These are phyloP conservation scores for Hydnum rufescens DNA, from an alignment of 768 basidiomycete species.

Conservation along the genomic window DNA sequence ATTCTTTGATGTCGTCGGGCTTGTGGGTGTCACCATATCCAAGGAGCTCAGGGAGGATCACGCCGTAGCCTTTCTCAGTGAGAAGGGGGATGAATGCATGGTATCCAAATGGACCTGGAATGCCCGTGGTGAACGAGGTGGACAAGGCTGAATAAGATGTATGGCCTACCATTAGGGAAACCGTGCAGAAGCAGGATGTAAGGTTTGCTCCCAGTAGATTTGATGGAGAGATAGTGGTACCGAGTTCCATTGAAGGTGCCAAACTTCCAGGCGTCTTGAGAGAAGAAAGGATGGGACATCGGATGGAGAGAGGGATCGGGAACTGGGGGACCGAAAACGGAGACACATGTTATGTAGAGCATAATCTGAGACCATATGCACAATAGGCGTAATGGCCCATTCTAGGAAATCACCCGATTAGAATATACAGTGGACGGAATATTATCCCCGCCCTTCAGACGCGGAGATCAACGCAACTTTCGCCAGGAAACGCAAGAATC, in stretches of 20 bases:
- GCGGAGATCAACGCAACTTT: no score
- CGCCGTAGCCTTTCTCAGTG: conserved; percentile 30
- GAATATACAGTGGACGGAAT: no score
- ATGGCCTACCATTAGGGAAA: background rate
- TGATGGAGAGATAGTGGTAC: background rate
- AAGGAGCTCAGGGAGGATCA: conserved; percentile 30
- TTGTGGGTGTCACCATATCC: conserved; percentile 53
- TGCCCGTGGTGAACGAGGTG: background rate
- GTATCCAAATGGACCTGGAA: background rate
- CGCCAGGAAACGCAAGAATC: no score
- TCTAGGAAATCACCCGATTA: no score
- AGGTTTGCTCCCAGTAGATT: background rate
- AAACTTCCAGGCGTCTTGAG: background rate
- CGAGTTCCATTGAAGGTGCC: background rate
- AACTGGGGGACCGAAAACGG: background rate
- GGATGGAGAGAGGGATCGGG: background rate
- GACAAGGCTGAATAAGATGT: background rate
- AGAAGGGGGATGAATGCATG: background rate
- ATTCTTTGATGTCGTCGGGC: conserved; percentile 31
- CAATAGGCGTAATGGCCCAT: no score
- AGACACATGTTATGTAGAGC: no score
- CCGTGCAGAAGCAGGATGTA: background rate
- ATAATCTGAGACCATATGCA: no score
- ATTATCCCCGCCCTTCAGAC: no score
- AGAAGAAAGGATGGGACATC: background rate